These are phyloP conservation scores for Boletus sp. DNA, from an alignment of 768 basidiomycete species.

Conservation along the genomic window DNA sequence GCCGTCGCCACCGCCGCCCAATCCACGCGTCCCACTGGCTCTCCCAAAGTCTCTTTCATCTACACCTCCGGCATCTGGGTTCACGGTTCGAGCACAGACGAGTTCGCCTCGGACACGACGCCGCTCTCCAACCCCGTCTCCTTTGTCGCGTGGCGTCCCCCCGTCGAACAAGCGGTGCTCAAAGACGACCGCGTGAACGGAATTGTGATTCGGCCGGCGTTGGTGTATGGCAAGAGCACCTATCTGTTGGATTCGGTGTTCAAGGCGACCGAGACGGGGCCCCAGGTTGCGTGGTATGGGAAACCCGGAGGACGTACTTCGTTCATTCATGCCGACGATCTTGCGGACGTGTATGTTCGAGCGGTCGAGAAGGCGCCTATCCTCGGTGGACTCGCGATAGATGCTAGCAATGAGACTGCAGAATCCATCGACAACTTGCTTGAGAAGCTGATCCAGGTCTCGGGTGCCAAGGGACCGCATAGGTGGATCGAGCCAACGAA, in stretches of 20 bases:
- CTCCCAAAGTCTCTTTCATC: conserved; percentile 33
- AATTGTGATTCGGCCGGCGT: conserved; percentile 33
- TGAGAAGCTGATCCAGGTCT: conserved; percentile 23
- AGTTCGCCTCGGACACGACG: conserved; percentile 19
- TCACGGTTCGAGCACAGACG: conserved; percentile 19
- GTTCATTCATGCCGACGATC: conserved; percentile 35
- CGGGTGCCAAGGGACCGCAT: conserved; percentile 27
- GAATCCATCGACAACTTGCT: conserved; percentile 33
- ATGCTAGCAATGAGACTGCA: conserved; percentile 29
- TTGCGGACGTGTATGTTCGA: conserved; percentile 35
- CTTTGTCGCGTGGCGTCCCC: conserved; percentile 22
- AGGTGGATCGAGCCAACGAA: conserved; percentile 20
- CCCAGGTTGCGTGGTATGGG: conserved; percentile 26
- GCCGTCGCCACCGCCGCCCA: conserved; percentile 16
- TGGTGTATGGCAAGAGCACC: conserved; percentile 32
- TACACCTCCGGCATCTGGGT: conserved; percentile 35
- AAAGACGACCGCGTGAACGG: conserved; percentile 25
- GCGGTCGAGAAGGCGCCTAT: conserved; percentile 33
- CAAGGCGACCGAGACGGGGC: conserved; percentile 15
- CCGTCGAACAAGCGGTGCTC: conserved; percentile 16
- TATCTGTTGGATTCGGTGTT: conserved; percentile 26
- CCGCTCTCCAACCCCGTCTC: conserved; percentile 12
- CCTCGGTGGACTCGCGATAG: conserved; percentile 29
- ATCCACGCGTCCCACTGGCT: conserved; percentile 13
- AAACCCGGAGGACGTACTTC: conserved; percentile 26